Percentiles rank a stretch among this genome's conserved stretches.
phyloP scores from a whole-genome alignment of 441 rosid genomes.

The Flueggea neowawraea region DNA sequence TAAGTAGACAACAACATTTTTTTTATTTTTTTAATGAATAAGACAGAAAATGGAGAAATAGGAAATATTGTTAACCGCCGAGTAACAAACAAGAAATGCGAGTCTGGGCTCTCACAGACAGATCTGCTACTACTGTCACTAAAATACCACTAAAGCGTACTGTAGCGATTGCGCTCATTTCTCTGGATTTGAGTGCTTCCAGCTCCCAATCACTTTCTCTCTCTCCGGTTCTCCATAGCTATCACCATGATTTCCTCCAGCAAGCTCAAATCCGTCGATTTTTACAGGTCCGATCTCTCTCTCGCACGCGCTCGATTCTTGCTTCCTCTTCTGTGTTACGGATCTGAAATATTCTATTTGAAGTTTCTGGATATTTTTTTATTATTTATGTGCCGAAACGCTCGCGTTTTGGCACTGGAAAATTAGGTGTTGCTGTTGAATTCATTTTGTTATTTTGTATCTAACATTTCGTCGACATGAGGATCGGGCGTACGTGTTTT shows the following conservation, averaged over 20 bases:
- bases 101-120: no score
- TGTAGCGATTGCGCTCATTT: conserved; percentile 2
- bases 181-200: not conserved
- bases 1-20: no score
- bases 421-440: not conserved
- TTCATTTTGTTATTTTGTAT: not conserved
- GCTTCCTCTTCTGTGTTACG: no score
- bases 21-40: no score
- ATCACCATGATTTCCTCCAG: conserved; percentile 65
- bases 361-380: not conserved
- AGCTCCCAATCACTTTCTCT: not conserved
- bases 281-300: conserved; percentile 77
- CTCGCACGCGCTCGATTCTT: no score
- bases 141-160: no score
- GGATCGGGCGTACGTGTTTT: not conserved
- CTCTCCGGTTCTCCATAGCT: conserved; percentile 5
- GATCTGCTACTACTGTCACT: no score
- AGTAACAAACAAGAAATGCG: no score
- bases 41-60: no score
- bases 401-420: not conserved
- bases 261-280: conserved; percentile 92
- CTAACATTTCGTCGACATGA: not conserved
- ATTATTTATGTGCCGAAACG: not conserved
- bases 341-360: not conserved
- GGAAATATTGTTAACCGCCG: no score